Percentiles rank a stretch among this genome's conserved stretches.
Evolutionary conservation across 192 early-diverging fungal genomes (phyloP).

Genomic region (Entomortierella lignicola): DNA sequence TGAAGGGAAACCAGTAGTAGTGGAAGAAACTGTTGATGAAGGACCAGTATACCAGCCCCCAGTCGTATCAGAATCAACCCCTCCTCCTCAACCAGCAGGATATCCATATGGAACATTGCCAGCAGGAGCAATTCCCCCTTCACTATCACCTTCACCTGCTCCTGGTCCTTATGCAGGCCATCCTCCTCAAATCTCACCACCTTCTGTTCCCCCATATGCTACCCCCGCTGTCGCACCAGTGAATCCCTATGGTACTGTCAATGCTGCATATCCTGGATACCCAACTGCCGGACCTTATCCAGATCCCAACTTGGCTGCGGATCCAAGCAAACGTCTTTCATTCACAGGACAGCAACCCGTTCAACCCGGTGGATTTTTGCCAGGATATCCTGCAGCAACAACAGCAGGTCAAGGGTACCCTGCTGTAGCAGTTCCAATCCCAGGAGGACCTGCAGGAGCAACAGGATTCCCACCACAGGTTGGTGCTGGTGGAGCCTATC

Average conservation of each 20-base stretch:
- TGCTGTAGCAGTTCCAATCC: neutral
- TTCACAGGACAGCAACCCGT: constrained; percentile 30
- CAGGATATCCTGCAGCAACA: constrained; percentile 38
- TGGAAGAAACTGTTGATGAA: constrained; percentile 27
- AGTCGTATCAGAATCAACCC: constrained; percentile 33
- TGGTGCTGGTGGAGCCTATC: constrained; percentile 4
- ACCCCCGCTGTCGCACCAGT: constrained; percentile 5
- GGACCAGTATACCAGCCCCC: constrained; percentile 51
- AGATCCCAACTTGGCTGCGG: constrained; percentile 25
- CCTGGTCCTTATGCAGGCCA: constrained; percentile 27
- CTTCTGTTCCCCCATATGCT: too few relatives aligned
- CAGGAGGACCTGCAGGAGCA: constrained; percentile 6
- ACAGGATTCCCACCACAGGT: constrained; percentile 20
- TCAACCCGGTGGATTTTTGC: constrained; percentile 25
- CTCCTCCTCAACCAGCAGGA: constrained; percentile 5
- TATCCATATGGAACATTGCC: constrained; percentile 46
- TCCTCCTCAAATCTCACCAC: constrained; percentile 40
- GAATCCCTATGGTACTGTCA: constrained; percentile 21
- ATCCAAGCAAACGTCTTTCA: constrained; percentile 36
- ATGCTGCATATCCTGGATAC: constrained; percentile 32
- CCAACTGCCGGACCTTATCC: constrained; percentile 21
- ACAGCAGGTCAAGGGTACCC: too few relatives aligned
- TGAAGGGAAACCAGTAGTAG: constrained; percentile 38
- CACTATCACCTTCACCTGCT: constrained; percentile 26
- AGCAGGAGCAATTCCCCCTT: constrained; percentile 23